Evolutionary conservation across 208 protist genomes (phyloP), one percentile per base, ranked within the genome.

Genomic region (Trypanosoma theileri): DNA sequence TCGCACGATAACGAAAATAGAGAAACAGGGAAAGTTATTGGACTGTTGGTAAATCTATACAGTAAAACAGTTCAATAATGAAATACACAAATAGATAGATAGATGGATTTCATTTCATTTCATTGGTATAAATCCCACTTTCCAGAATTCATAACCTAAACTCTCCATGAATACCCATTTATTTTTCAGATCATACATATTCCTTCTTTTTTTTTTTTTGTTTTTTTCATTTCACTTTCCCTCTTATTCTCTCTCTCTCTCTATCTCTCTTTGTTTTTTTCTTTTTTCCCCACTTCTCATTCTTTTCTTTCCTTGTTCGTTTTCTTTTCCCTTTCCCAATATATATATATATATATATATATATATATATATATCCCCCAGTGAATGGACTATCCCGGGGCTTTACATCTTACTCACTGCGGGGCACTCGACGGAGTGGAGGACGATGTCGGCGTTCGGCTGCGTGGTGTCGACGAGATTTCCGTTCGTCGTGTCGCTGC

Each of bases 401-500:
- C 14, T n/a, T 8, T 35, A 26, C 53, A 40, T 1, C 4, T 16
- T 24, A 57, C 53, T 57, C 6, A 16, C 65, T 13, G 24, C 31
- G 7, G 0, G 14, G 14, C 75, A 69, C 1, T 89, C 74, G 3
- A 85, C 59, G 24, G 85, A 91, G 63, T 80, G 69, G 7, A 94
- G 42, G 12, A 90, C 63, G n/a, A 90, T 19, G 13, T 86, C 73
- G 8, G 88, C 85, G 58, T 86, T 79, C 3, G 0, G 22, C 13
- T 42, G 19, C 17, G 88, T 94, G 31, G 71, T 90, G 54, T 91
- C 84, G 4, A 87, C 69, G 42, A 91, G 65, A 68, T 91, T 83
- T 4, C 88, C 88, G 65, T 94, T 94, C 6, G 65, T 81, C 1
- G 70, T 77, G 65, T 94, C 88, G 55, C 81, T 89, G 35, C 88